These are phyloP conservation scores for Falciphora oryzae DNA, from an alignment of 2,329 filamentous ascomycete genomes.

Conservation along the genomic window DNA sequence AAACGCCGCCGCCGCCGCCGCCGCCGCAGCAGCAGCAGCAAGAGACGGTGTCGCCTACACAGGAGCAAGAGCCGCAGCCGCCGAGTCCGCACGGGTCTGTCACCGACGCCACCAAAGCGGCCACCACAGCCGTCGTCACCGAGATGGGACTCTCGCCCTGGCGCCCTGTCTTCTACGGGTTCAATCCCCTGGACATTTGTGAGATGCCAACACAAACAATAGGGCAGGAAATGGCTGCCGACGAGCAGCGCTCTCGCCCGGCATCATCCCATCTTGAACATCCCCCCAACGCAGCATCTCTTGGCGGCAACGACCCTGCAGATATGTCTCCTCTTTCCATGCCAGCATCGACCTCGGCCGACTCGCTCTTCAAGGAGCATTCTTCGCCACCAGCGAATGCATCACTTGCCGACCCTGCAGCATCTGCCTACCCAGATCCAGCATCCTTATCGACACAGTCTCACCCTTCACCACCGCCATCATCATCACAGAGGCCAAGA, in stretches of 20 bases:
- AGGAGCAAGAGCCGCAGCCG: constrained; percentile 10
- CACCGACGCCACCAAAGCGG: constrained; percentile 1
- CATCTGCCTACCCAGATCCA: background rate
- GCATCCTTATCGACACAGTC: background rate
- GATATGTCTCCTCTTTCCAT: background rate
- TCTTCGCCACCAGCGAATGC: constrained; percentile 2
- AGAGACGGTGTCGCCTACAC: constrained; percentile 8
- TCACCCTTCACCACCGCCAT: background rate
- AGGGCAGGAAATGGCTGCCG: constrained; percentile 13
- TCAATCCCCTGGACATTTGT: constrained; percentile 17
- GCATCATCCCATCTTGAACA: background rate
- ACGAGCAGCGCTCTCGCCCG: background rate
- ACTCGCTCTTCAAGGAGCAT: background rate
- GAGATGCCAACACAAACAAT: constrained; percentile 19
- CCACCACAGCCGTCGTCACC: constrained; percentile 5
- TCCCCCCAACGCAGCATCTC: background rate
- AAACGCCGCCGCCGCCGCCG: constrained; percentile 15
- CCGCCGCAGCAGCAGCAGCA: constrained; percentile 15
- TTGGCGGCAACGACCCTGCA: background rate
- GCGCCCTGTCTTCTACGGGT: constrained; percentile 18
- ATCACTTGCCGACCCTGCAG: constrained; percentile 5
- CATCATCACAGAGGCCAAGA: constrained; percentile 1
- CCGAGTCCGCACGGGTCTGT: constrained; percentile 3
- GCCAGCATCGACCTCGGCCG: background rate
- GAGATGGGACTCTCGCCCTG: constrained; percentile 22